Percentiles rank a stretch among this genome's conserved stretches.
These are phyloP conservation scores for Dictyostelium discoideum DNA, from an alignment of 78 protist species.

Conservation along the genomic window dicty_2.7 NC_007090.3:5323001-5323500, in stretches of 20 bases:
- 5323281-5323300: not conserved
- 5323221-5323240: not conserved
- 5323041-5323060: not conserved
- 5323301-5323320: not conserved
- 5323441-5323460: not conserved
- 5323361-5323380: not conserved
- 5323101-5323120: not conserved
- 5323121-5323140: conserved; percentile 6
- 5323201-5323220: not conserved
- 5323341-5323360: not conserved
- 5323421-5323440: not conserved
- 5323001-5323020: not conserved
- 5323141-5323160: not conserved
- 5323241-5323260: not conserved
- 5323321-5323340: not conserved
- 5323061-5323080: not conserved
- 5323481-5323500: not conserved
- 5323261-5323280: not conserved
- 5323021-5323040: not conserved
- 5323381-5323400: not conserved
- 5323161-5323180: not conserved
- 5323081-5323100: not conserved
- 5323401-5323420: not conserved
- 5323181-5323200: not conserved
- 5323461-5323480: not conserved